Conservation (phyloP, 257 asterid genomes). For the Solanum habrochaites region DNA sequence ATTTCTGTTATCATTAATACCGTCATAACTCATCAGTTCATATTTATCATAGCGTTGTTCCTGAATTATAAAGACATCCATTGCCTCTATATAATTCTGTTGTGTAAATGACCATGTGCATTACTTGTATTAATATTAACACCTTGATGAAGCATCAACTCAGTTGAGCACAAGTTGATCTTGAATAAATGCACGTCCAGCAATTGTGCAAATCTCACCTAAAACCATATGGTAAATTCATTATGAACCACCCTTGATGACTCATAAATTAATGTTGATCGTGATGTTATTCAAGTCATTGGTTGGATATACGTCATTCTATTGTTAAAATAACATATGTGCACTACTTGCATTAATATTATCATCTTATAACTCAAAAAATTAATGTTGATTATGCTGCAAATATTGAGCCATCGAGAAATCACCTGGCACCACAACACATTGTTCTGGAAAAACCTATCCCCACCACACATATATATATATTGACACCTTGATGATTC, state of each 20-base stretch:
- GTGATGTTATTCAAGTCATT: neutral
- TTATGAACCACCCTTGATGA: too few relatives aligned
- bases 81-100: too few relatives aligned
- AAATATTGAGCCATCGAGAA: too few relatives aligned
- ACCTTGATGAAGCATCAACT: slow-evolving; percentile 15
- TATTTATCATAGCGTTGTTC: neutral
- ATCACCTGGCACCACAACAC: neutral
- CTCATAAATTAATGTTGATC: neutral
- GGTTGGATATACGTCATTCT: too few relatives aligned
- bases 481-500: slow-evolving; percentile 21
- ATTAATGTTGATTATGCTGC: neutral
- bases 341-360: slow-evolving; percentile 29
- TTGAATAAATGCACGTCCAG: too few relatives aligned
- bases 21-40: slow-evolving; percentile 11
- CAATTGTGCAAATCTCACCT: too few relatives aligned
- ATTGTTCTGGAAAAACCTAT: too few relatives aligned
- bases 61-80: neutral
- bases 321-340: slow-evolving; percentile 28
- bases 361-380: too few relatives aligned
- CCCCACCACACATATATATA: slow-evolving; percentile 33
- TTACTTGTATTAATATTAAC: slow-evolving; percentile 26
- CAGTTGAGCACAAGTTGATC: neutral
- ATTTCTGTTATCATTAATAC: slow-evolving; percentile 20
- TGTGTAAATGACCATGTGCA: slow-evolving; percentile 30
- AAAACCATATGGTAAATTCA: neutral